Evolutionary conservation across 306 rosid species (phyloP), one percentile per base, ranked within the genome.

Genomic region (Neltuma alba): DNA sequence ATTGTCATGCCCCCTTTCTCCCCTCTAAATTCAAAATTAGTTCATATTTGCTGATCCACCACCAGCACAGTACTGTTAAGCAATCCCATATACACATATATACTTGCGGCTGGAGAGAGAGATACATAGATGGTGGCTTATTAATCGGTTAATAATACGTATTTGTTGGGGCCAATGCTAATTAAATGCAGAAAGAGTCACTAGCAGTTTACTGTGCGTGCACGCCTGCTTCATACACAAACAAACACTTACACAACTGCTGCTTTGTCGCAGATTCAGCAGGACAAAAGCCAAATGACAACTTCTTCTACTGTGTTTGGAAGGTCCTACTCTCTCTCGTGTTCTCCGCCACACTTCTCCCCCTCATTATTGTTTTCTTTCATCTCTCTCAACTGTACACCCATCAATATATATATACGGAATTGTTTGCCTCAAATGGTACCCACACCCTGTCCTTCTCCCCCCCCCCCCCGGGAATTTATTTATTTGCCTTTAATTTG

Each of bases 231-330:
- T 30, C 40, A 30, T 6, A 27, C 18, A 30, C 36, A 61, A 0
- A 61, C 36, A 61, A 1, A 28, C 8, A 31, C 38, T 2, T 13
- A 65, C 25, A 36, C 25, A 13, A 10, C 72, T 66, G 47, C 72
- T 66, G 72, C 33, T 38, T 67, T 21, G 31, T 21, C 38, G 50
- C 72, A 38, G 72, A 67, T 67, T 67, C 72, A 5, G 31, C 9
- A 37, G 9, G 54, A 68, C 74, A 69, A 69, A 27, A 41, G 74
- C 74, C 55, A 13, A 69, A 42, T 41, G 74, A 48, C 74, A 69
- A 69, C 37, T 25, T 42, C 55, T 41, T 41, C 31, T 69, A 69
- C 54, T 69, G 55, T 68, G 55, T 69, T 27, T 41, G 74, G 74
- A 69, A 69, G 55, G 2, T 41, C 34, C 54, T n/a, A 23, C 14